These are phyloP conservation scores for Penicillium janthinellum DNA, from an alignment of 2,329 filamentous ascomycete species.

Conservation along the genomic window DNA sequence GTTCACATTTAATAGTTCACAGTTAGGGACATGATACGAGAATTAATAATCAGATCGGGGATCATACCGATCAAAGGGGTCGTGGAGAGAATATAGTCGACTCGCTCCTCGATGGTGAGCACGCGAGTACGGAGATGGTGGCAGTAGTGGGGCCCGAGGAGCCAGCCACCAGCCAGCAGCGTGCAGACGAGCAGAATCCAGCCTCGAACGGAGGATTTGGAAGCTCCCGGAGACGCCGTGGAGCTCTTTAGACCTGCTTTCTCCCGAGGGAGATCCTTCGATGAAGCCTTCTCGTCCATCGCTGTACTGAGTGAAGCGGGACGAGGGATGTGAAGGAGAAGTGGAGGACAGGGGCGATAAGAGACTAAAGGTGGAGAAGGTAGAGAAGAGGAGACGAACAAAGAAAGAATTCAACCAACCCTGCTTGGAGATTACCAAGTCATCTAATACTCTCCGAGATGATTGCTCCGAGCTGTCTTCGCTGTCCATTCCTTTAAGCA, in stretches of 20 bases:
- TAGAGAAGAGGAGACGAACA: not conserved
- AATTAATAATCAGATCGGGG: not conserved
- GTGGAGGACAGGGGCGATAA: not conserved
- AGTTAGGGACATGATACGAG: not conserved
- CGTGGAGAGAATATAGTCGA: slow-evolving; percentile 46
- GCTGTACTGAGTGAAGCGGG: not conserved
- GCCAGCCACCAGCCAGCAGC: slow-evolving; percentile 17
- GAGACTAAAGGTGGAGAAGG: not conserved
- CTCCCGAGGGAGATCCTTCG: not conserved
- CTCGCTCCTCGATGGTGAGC: slow-evolving; percentile 40
- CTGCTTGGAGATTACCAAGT: not conserved
- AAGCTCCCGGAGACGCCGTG: not conserved
- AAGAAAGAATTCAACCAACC: not conserved
- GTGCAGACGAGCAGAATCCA: slow-evolving; percentile 16
- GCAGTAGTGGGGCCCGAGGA: slow-evolving; percentile 13
- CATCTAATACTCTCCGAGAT: not conserved
- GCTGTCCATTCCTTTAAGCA: too few species aligned
- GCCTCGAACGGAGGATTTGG: not conserved
- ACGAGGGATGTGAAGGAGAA: not conserved
- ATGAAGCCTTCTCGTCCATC: slow-evolving; percentile 6
- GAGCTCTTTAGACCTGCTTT: not conserved
- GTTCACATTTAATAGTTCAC: not conserved
- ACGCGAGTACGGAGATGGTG: slow-evolving; percentile 2
- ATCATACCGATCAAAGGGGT: slow-evolving; percentile 53
- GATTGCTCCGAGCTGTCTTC: not conserved